These are phyloP conservation scores for Priceomyces haplophilus DNA, from an alignment of 805 yeast species.

Conservation along the genomic window DNA sequence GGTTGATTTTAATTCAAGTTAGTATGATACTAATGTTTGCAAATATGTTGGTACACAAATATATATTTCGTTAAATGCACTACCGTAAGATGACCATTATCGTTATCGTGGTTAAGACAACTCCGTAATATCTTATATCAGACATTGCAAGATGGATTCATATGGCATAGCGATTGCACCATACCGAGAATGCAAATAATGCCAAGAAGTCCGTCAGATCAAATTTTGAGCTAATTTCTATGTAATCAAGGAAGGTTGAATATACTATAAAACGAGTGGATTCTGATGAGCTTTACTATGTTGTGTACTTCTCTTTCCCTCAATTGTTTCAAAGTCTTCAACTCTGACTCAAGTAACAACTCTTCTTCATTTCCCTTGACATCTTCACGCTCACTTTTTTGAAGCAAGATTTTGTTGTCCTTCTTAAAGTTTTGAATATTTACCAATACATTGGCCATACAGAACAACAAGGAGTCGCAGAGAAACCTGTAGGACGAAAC, in stretches of 20 bases:
- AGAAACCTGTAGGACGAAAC: constrained; percentile 32
- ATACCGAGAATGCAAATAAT: too few species aligned
- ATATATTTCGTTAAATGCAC: neutral
- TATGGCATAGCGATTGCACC: too few species aligned
- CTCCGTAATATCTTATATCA: too few species aligned
- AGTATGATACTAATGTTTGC: neutral
- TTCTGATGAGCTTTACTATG: constrained; percentile 53
- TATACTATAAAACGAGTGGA: constrained; percentile 55
- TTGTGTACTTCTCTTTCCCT: constrained; percentile 55
- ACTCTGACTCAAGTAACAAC: constrained; percentile 69
- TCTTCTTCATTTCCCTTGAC: constrained; percentile 80
- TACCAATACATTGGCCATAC: constrained; percentile 51
- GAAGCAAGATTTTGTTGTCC: constrained; percentile 64
- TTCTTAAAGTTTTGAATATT: constrained; percentile 51
- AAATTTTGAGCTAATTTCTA: neutral
- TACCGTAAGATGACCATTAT: neutral
- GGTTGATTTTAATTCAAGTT: neutral
- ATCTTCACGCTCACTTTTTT: constrained; percentile 85
- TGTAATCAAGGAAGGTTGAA: constrained; percentile 16
- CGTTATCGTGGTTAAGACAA: too few species aligned
- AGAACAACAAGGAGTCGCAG: constrained; percentile 44
- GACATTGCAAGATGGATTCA: too few species aligned
- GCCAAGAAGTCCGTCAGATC: too few species aligned
- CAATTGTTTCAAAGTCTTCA: constrained; percentile 63
- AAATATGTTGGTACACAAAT: neutral